Evolutionary conservation across 164 flowering plant species (phyloP).

Genomic region (Echeveria elegans): DNA sequence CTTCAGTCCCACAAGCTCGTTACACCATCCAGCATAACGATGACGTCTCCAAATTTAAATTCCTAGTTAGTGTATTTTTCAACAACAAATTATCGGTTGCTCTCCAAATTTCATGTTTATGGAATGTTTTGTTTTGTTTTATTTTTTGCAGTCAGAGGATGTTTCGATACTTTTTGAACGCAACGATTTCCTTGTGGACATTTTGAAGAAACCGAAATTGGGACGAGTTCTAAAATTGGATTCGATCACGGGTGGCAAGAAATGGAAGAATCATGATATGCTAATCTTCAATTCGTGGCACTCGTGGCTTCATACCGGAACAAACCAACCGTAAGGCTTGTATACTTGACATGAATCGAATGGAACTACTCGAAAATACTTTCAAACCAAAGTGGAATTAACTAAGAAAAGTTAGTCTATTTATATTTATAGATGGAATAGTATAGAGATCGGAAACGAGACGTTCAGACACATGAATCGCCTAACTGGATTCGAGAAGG

Average conservation of each 20-base stretch:
- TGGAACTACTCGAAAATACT: too few relatives aligned
- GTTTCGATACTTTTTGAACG: conserved; percentile 22
- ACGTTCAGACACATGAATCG: too few relatives aligned
- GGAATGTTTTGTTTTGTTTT: too few relatives aligned
- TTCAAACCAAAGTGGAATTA: too few relatives aligned
- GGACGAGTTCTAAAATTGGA: conserved; percentile 43
- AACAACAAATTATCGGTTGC: neutral
- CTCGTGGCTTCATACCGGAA: conserved; percentile 62
- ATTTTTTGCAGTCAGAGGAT: conserved; percentile 22
- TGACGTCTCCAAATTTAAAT: conserved; percentile 10
- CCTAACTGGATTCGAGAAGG: too few relatives aligned
- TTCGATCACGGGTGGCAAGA: conserved; percentile 26
- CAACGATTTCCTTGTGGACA: conserved; percentile 46
- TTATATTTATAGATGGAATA: too few relatives aligned
- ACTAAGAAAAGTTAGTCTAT: too few relatives aligned
- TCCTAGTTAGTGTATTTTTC: conserved; percentile 12
- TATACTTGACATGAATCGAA: too few relatives aligned
- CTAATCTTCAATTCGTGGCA: conserved; percentile 64
- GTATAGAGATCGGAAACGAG: too few relatives aligned
- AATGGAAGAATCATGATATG: conserved; percentile 49
- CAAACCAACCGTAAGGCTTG: conserved; percentile 42
- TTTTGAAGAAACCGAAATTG: conserved; percentile 21
- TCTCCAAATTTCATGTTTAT: neutral
- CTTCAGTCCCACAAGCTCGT: conserved; percentile 17
- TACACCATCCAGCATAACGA: neutral